These are phyloP conservation scores for Trichothecium roseum DNA, from an alignment of 2,329 filamentous ascomycete species.

Conservation along the genomic window DNA sequence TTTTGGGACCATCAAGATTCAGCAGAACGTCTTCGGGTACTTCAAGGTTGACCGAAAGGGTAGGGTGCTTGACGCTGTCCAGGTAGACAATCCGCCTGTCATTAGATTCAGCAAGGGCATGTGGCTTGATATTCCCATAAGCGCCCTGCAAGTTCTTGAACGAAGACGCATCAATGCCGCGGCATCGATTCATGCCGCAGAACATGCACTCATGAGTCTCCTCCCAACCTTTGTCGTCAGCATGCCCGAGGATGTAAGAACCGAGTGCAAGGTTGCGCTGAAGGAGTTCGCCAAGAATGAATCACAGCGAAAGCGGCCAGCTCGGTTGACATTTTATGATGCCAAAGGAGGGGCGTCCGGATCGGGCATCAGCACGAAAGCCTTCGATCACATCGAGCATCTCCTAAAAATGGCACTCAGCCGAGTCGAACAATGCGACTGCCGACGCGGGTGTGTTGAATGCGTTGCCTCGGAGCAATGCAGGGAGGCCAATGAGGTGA, in stretches of 20 bases:
- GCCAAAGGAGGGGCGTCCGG: conserved; percentile 79
- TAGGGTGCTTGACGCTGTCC: conserved; percentile 80
- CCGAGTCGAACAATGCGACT: conserved; percentile 67
- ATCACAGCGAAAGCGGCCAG: conserved; percentile 69
- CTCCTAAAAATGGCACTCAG: conserved; percentile 66
- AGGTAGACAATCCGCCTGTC: conserved; percentile 89
- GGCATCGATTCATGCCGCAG: conserved; percentile 85
- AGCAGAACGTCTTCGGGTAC: conserved; percentile 86
- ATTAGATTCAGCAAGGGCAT: conserved; percentile 77
- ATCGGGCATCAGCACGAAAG: conserved; percentile 80
- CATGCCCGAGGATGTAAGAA: conserved; percentile 83
- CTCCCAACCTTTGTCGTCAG: conserved; percentile 87
- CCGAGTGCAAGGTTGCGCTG: conserved; percentile 80
- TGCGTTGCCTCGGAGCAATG: conserved; percentile 82
- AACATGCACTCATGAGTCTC: conserved; percentile 79
- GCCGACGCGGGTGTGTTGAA: conserved; percentile 73
- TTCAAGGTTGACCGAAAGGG: conserved; percentile 89
- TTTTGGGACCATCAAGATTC: conserved; percentile 77
- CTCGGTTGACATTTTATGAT: conserved; percentile 87
- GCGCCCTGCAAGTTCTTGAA: conserved; percentile 68
- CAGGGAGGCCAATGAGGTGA: conserved; percentile 78
- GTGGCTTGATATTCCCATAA: conserved; percentile 86
- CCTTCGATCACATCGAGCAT: conserved; percentile 82
- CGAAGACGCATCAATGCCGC: conserved; percentile 67
- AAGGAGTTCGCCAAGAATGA: conserved; percentile 76